These are phyloP conservation scores for Emericellopsis atlantica DNA, from an alignment of 2,329 filamentous ascomycete genomes.

Conservation along the genomic window DNA sequence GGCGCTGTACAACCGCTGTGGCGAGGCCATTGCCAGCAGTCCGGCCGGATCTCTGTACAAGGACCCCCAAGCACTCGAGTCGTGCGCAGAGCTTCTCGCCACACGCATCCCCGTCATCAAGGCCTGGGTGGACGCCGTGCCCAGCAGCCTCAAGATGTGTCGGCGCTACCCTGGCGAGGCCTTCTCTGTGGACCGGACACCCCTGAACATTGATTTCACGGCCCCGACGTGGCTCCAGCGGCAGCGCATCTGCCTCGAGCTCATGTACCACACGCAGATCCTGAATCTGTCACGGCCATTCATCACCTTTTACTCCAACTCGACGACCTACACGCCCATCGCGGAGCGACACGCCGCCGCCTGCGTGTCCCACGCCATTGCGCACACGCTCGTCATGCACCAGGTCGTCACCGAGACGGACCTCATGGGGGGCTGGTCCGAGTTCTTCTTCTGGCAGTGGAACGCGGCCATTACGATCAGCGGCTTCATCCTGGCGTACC, in stretches of 20 bases:
- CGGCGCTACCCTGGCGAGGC: slow-evolving; percentile 18
- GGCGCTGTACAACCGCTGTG: slow-evolving; percentile 14
- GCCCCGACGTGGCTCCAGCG: slow-evolving; percentile 28
- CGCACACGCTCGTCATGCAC: slow-evolving; percentile 13
- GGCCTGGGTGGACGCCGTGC: slow-evolving; percentile 16
- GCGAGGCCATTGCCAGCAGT: neutral
- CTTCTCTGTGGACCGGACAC: slow-evolving; percentile 23
- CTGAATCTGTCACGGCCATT: slow-evolving; percentile 25
- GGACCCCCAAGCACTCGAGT: slow-evolving; percentile 10
- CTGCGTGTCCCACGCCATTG: slow-evolving; percentile 12
- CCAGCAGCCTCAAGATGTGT: slow-evolving; percentile 20
- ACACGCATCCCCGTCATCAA: slow-evolving; percentile 16
- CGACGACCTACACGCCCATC: slow-evolving; percentile 6
- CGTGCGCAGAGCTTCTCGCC: slow-evolving; percentile 12
- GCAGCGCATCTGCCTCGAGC: slow-evolving; percentile 25
- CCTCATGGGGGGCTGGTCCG: slow-evolving; percentile 14
- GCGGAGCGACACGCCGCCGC: slow-evolving; percentile 11
- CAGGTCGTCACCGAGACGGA: slow-evolving; percentile 12
- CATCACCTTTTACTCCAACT: slow-evolving; percentile 17
- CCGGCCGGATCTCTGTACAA: slow-evolving; percentile 6
- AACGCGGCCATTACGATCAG: slow-evolving; percentile 17
- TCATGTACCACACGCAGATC: slow-evolving; percentile 25
- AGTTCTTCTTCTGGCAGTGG: slow-evolving; percentile 14
- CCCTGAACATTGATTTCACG: slow-evolving; percentile 13
- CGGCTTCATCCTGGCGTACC: slow-evolving; percentile 18